Conservation (phyloP, 176 grass and related monocot species). For the Cymbopogon citratus region DNA sequence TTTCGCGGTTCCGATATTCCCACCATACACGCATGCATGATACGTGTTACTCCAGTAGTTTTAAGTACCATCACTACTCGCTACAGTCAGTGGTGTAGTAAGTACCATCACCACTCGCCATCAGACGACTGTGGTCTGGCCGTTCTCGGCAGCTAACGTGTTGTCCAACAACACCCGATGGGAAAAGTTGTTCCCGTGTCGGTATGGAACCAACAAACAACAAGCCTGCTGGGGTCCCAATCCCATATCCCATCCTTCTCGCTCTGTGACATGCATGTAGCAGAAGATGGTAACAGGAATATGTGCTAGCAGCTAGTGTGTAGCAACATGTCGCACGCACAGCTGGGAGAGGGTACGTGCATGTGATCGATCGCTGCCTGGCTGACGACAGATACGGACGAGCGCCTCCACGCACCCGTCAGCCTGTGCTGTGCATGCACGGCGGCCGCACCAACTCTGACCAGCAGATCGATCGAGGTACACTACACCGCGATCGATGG, state of each 20-base stretch:
- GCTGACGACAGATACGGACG: not conserved
- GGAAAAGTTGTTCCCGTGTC: not conserved
- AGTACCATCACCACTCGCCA: not conserved
- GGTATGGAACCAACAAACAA: constrained; percentile 2
- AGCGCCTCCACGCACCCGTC: not conserved
- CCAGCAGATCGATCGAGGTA: not conserved
- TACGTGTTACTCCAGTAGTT: not conserved
- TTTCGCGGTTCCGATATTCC: not conserved
- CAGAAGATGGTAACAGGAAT: not conserved
- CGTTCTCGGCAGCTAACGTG: constrained; percentile 1
- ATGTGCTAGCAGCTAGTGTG: not conserved
- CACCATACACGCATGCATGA: not conserved
- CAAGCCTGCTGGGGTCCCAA: not conserved
- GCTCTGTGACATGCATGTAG: not conserved
- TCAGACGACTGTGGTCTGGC: not conserved
- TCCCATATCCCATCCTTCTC: not conserved
- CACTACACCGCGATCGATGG: not conserved
- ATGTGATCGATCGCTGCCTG: not conserved
- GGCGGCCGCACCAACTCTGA: not conserved
- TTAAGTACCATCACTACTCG: too few species aligned
- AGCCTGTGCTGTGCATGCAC: not conserved
- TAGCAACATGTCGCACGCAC: not conserved
- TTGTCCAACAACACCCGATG: not conserved
- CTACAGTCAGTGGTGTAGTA: not conserved
- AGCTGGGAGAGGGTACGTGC: not conserved